Percentiles rank a stretch among this genome's conserved stretches.
These are phyloP conservation scores for Wickerhamomyces pijperi DNA, from an alignment of 805 yeast species.

Conservation along the genomic window DNA sequence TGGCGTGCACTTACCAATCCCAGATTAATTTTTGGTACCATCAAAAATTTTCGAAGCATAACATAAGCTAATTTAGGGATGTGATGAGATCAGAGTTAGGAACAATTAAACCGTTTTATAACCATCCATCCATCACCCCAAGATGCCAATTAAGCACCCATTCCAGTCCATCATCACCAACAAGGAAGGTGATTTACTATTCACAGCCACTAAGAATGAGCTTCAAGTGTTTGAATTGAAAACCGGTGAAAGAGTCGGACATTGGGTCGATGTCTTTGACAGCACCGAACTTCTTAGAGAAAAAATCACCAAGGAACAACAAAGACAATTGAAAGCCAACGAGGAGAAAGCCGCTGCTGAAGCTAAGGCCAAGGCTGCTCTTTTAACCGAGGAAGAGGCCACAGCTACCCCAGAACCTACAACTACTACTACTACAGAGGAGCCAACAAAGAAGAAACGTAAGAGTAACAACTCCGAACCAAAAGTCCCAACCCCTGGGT, in stretches of 20 bases:
- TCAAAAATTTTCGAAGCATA: no score
- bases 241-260: slow-evolving; percentile 34
- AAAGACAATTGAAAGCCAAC: slow-evolving; percentile 18
- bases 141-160: slow-evolving; percentile 49
- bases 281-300: slow-evolving; percentile 32
- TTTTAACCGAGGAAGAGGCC: background rate
- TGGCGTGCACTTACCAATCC: no score
- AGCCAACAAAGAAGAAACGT: slow-evolving; percentile 21
- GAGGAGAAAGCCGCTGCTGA: slow-evolving; percentile 17
- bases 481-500: slow-evolving; percentile 51
- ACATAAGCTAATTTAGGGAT: no score
- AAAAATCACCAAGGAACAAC: slow-evolving; percentile 31
- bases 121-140: no score
- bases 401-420: background rate
- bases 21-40: no score
- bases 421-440: slow-evolving; percentile 5
- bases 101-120: no score
- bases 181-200: slow-evolving; percentile 34
- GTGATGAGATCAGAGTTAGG: no score
- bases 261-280: slow-evolving; percentile 55
- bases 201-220: slow-evolving; percentile 46
- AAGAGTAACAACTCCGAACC: slow-evolving; percentile 28
- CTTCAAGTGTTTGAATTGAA: slow-evolving; percentile 38
- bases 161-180: slow-evolving; percentile 46
- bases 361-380: no score